phyloP scores from a whole-genome alignment of 2,329 filamentous ascomycete species.

The Fusarium devonianum region DNA sequence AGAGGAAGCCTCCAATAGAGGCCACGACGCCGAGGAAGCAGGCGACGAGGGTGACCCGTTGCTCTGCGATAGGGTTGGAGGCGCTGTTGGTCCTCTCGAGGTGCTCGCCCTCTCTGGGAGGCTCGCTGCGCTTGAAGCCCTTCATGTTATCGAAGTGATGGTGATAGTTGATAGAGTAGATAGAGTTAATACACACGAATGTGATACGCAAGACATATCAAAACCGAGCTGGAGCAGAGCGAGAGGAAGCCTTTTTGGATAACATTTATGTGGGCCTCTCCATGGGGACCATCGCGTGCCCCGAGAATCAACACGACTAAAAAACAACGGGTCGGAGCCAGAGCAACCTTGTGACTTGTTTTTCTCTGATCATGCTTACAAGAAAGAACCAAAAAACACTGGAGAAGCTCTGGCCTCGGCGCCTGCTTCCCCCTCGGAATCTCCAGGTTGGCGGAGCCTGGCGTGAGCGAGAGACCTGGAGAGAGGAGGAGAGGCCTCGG shows the following conservation, averaged over 20 bases:
- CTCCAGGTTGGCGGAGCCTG: too few species aligned
- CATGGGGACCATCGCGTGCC: conserved; percentile 18
- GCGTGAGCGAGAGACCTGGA: conserved; percentile 29
- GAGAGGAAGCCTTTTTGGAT: conserved; percentile 26
- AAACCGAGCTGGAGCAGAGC: conserved; percentile 11
- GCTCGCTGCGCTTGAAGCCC: conserved; percentile 33
- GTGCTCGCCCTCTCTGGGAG: conserved; percentile 29
- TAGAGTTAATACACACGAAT: neutral
- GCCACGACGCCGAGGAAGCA: conserved; percentile 59
- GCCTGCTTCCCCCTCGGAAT: too few species aligned
- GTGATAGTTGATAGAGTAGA: neutral
- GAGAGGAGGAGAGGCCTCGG: too few species aligned
- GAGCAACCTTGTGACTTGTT: conserved; percentile 30
- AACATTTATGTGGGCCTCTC: conserved; percentile 31
- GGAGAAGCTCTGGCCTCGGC: too few species aligned
- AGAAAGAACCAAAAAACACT: conserved; percentile 9
- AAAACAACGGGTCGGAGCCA: conserved; percentile 23
- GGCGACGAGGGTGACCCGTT: conserved; percentile 52
- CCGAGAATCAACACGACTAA: conserved; percentile 15
- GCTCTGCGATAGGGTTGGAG: conserved; percentile 17
- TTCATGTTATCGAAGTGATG: conserved; percentile 25
- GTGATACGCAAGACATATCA: conserved; percentile 12
- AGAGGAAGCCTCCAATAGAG: conserved; percentile 65
- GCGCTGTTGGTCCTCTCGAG: conserved; percentile 27
- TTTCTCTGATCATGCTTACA: conserved; percentile 28